Evolutionary conservation across 2,329 filamentous ascomycete genomes (phyloP).

Genomic region (Cladorrhinum sp.): DNA sequence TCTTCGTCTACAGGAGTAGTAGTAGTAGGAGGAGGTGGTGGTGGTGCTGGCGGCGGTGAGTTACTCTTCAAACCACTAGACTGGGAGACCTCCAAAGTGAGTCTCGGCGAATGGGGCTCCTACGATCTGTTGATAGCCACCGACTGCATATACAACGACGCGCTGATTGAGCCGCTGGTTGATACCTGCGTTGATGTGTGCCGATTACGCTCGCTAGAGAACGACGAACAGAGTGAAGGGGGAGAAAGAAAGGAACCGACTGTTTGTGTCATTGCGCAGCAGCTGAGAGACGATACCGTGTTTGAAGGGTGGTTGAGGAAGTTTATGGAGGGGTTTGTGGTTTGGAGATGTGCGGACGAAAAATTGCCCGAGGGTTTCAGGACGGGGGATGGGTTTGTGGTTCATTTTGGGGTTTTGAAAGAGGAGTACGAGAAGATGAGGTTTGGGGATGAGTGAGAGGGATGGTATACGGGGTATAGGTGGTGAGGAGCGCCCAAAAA

Average conservation of each 20-base stretch:
- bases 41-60: conserved; percentile 20
- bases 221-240: conserved; percentile 8
- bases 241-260: conserved; percentile 45
- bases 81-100: conserved; percentile 71
- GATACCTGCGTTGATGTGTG: conserved; percentile 76
- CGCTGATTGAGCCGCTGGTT: conserved; percentile 78
- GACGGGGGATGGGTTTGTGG: conserved; percentile 70
- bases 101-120: conserved; percentile 41
- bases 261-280: conserved; percentile 81
- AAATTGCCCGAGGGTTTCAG: conserved; percentile 58
- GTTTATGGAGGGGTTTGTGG: conserved; percentile 64
- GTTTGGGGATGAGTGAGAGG: background rate
- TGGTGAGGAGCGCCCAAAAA: too few species aligned
- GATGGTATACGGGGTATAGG: background rate
- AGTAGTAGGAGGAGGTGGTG: conserved; percentile 6
- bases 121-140: conserved; percentile 79
- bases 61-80: conserved; percentile 66
- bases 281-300: conserved; percentile 79
- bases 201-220: conserved; percentile 56
- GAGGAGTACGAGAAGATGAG: background rate
- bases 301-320: conserved; percentile 76
- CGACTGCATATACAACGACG: conserved; percentile 94
- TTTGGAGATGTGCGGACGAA: conserved; percentile 72
- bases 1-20: conserved; percentile 8
- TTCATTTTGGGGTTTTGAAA: conserved; percentile 72